phyloP scores from a whole-genome alignment of 805 yeast genomes.

The Ogataea nitratoaversa region DNA sequence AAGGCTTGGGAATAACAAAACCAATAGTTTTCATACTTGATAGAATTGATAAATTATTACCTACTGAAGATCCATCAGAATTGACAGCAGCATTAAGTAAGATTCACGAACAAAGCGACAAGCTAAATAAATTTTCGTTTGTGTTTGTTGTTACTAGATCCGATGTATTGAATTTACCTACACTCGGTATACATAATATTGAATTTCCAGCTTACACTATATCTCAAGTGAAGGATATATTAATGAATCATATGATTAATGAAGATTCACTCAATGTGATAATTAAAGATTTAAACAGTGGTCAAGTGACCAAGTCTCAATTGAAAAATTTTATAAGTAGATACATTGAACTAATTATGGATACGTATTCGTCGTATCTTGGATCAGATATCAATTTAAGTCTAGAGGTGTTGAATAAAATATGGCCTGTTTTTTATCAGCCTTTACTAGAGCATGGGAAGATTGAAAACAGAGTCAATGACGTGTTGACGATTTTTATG shows the following conservation, averaged over 20 bases:
- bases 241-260: conserved; percentile 20
- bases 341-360: conserved; percentile 41
- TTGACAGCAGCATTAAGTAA: conserved; percentile 37
- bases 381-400: conserved; percentile 41
- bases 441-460: conserved; percentile 20
- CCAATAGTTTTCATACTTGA: conserved; percentile 46
- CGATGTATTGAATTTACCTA: conserved; percentile 34
- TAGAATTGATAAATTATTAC: conserved; percentile 37
- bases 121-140: conserved; percentile 31
- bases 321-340: conserved; percentile 25
- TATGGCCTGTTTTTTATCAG: conserved; percentile 30
- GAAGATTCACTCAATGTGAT: conserved; percentile 11
- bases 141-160: conserved; percentile 39
- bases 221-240: conserved; percentile 34
- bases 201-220: conserved; percentile 36
- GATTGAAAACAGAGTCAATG: conserved; percentile 21
- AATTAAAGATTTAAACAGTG: not conserved
- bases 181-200: conserved; percentile 38
- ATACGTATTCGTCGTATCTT: conserved; percentile 40
- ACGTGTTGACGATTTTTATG: conserved; percentile 26
- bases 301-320: conserved; percentile 8
- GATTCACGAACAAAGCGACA: conserved; percentile 38
- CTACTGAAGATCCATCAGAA: conserved; percentile 32
- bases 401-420: conserved; percentile 22
- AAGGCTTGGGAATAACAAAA: conserved; percentile 6